These are phyloP conservation scores for Amauroascus verrucosus DNA, from an alignment of 2,329 filamentous ascomycete genomes.

Conservation along the genomic window DNA sequence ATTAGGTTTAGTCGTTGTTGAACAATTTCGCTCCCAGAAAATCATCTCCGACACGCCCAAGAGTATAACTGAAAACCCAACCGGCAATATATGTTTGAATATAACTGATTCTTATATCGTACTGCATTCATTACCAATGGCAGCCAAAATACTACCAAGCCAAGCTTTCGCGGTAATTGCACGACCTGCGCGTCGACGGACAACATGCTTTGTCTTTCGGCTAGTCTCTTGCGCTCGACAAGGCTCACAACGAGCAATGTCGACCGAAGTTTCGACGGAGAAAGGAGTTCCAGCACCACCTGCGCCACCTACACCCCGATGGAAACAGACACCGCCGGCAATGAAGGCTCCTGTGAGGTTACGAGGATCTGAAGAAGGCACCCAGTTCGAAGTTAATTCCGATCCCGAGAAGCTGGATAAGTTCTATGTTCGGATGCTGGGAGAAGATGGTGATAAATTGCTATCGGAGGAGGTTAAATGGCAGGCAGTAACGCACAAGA, in stretches of 20 bases:
- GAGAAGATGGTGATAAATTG: constrained; percentile 58
- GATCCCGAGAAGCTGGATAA: constrained; percentile 63
- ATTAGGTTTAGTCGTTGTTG: neutral
- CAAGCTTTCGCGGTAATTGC: constrained; percentile 16
- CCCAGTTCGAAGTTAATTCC: constrained; percentile 57
- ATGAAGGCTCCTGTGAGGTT: constrained; percentile 57
- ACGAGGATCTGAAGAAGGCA: constrained; percentile 28
- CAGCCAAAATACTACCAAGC: constrained; percentile 14
- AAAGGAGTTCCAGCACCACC: constrained; percentile 20
- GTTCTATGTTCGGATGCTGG: constrained; percentile 68
- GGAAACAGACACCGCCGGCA: constrained; percentile 57
- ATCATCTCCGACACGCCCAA: neutral
- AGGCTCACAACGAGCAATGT: constrained; percentile 21
- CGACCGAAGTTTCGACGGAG: constrained; percentile 21
- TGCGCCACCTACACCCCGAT: constrained; percentile 46
- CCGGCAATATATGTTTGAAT: neutral
- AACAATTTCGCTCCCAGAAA: neutral
- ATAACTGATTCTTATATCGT: too few species aligned
- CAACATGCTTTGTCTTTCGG: constrained; percentile 19
- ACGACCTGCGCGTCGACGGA: constrained; percentile 18
- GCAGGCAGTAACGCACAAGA: constrained; percentile 95
- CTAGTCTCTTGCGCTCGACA: constrained; percentile 21
- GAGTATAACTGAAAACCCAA: neutral
- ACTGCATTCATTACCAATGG: constrained; percentile 7
- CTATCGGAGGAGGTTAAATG: constrained; percentile 90